Percentiles rank a stretch among this genome's conserved stretches.
Conservation (phyloP, 805 yeast species). For the Candida stauntonica region DNA sequence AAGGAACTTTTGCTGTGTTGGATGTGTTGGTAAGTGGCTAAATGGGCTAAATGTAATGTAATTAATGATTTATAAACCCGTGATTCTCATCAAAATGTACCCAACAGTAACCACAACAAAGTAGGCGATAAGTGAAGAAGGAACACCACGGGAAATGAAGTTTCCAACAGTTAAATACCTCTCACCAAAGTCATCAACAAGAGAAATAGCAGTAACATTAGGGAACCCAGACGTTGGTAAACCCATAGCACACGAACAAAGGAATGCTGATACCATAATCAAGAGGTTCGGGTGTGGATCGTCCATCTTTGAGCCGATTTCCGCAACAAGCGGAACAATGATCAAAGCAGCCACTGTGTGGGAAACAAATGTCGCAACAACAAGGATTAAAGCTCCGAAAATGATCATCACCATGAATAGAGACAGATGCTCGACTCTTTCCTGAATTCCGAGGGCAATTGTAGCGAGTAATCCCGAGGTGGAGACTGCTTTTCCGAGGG, state of each 20-base stretch:
- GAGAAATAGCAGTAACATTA: conserved; percentile 93
- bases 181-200: conserved; percentile 88
- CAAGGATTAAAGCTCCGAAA: conserved; percentile 77
- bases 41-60: conserved; percentile 2
- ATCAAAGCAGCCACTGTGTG: conserved; percentile 97
- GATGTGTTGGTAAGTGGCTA: conserved; percentile 38
- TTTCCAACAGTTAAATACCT: conserved; percentile 84
- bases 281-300: conserved; percentile 83
- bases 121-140: conserved; percentile 76
- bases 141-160: conserved; percentile 88
- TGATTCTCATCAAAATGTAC: conserved; percentile 59
- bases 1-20: conserved; percentile 50
- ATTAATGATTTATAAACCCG: conserved; percentile 30
- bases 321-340: conserved; percentile 83
- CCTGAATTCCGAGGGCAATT: conserved; percentile 68
- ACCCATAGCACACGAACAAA: conserved; percentile 97
- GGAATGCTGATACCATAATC: conserved; percentile 56
- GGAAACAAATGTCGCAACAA: conserved; percentile 90
- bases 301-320: conserved; percentile 70
- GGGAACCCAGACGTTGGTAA: conserved; percentile 97
- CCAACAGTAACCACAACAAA: conserved; percentile 74
- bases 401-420: conserved; percentile 68
- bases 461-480: conserved; percentile 82
- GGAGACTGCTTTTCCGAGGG: conserved; percentile 91
- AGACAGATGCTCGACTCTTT: conserved; percentile 59